Percentiles rank a stretch among this genome's conserved stretches.
Evolutionary conservation across 2,329 filamentous ascomycete species (phyloP).

Genomic region (Cordyceps pruinosa): DNA sequence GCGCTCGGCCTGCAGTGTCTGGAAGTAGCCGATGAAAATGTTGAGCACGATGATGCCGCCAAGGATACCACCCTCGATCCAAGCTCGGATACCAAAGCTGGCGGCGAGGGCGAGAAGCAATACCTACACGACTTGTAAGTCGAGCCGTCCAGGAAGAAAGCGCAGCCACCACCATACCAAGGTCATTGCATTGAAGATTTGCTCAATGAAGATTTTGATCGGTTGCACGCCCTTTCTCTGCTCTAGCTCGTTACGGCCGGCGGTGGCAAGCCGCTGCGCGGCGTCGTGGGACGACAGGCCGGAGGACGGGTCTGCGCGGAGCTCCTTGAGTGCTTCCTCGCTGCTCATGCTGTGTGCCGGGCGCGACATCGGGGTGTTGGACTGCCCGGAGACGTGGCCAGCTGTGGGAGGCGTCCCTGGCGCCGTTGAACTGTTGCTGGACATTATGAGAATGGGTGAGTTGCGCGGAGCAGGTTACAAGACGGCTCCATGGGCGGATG

Average conservation of each 20-base stretch:
- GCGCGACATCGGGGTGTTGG: slow-evolving; percentile 36
- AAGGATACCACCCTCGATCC: slow-evolving; percentile 44
- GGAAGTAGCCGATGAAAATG: slow-evolving; percentile 41
- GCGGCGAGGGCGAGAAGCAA: slow-evolving; percentile 55
- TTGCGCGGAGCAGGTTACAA: background rate
- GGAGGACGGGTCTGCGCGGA: slow-evolving; percentile 44
- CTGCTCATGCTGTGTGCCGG: slow-evolving; percentile 42
- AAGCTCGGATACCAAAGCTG: slow-evolving; percentile 42
- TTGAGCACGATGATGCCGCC: slow-evolving; percentile 46
- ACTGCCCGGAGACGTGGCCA: slow-evolving; percentile 27
- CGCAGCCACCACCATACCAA: slow-evolving; percentile 30
- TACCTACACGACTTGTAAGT: slow-evolving; percentile 21
- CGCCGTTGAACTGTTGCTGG: background rate
- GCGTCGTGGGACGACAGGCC: slow-evolving; percentile 49
- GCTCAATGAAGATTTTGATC: slow-evolving; percentile 50
- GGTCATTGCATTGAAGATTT: slow-evolving; percentile 55
- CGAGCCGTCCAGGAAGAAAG: background rate
- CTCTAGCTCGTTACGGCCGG: slow-evolving; percentile 53
- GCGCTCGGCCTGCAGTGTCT: slow-evolving; percentile 35
- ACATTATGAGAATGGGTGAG: background rate
- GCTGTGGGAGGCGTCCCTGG: background rate
- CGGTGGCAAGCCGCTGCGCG: slow-evolving; percentile 40
- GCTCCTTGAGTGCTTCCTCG: slow-evolving; percentile 30
- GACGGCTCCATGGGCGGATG: background rate
- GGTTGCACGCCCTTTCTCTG: slow-evolving; percentile 41